Base-by-base conservation (phyloP, 352 stramenopile genomes). In the Phytophthora tubulina region DNA sequence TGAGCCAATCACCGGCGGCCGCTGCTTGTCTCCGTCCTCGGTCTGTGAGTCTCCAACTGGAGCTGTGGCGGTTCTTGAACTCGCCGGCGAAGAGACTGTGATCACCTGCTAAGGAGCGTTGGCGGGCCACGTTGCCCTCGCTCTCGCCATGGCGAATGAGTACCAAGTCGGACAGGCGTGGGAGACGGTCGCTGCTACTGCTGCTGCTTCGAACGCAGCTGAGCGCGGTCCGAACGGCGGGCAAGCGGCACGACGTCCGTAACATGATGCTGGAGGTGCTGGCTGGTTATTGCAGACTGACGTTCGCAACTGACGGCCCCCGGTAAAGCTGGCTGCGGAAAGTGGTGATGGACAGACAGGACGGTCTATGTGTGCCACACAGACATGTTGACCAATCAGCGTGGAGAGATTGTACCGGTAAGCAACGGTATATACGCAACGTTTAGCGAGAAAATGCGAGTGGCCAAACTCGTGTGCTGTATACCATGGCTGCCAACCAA, bases 141-240 rank as follows among this genome's bases (percentile, higher is more conserved):
- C 88, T 96, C 78, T 97, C 89, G 56, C 91, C 91, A 63, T 97
- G 91, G 39, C 91, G 89, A 50, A 96, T 94, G n/a, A 96, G 84
- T 57, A 96, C 88, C 48, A 96, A 74, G 63, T 96, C 89, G 1
- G 81, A 79, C 14, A 96, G 80, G 3, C 89, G 86, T 15, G 85
- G 86, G 33, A 85, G 78, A 36, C 73, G 69, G 27, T 76, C 72
- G 55, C 66, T 61, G 45, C 69, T 70, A 45, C 35, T 60, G 32
- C 45, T 66, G 5, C 51, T 67, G 27, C 13, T 59, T 14, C 59
- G 58, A 11, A 42, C 33, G 8, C 10, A 17, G 4, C 6, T 21
- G 6, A 70, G 55, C 15, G 61, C 61, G 7, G 32, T 11, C 3
- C 54, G 54, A 6, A 56, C 4, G 27, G 17, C 13, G 8, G 30